Base-by-base conservation (phyloP, 768 basidiomycete species). In the Tricholoma flavovirens region DNA sequence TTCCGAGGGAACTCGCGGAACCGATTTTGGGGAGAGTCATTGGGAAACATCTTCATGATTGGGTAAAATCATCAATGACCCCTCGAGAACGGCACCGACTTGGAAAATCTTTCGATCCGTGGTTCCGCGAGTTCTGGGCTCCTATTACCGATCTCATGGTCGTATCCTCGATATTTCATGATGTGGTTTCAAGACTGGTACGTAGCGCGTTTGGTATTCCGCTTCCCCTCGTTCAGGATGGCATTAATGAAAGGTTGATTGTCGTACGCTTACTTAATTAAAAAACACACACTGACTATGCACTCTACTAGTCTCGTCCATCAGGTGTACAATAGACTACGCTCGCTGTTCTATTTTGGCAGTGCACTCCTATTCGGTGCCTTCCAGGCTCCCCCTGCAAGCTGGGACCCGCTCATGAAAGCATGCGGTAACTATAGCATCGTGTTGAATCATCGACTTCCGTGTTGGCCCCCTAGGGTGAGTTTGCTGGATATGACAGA, bases 171-270 rank as follows among this genome's bases (percentile, higher is more conserved):
- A 29, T 35, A 15, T 59, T 59, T n/a, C 55, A 45, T 42, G 46
- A 46, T 4, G 36, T 59, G 17, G 55, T 54, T 9, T 30, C 36
- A 12, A 38, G 38, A 46, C 12, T 56, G 59, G 38, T 59, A 22
- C 55, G 59, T 54, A 43, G 24, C 50, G 51, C 55, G 11, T 59
- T 59, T 48, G 52, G 55, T 19, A 26, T 59, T 33, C 50, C 35
- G 4, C 30, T 51, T 42, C 24, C 48, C 26, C 8, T 30, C 9
- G 46, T 49, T n/a, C 46, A n/a, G 4, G 26, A 17, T 29, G 46
- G 29, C 9, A 10, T 30, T 49, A 29, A 35, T 36, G 46, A 35
- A 49, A 53, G 52, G 52, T 57, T 48, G 12, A 14, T 14, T 36
- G 30, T 22, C 19, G 17, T 9, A 53, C 21, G 24, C 4, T 15